Percentiles rank a stretch among this genome's conserved stretches.
Evolutionary conservation across 2,329 filamentous ascomycete species (phyloP).

Genomic region (Thyridium curvatum): DNA sequence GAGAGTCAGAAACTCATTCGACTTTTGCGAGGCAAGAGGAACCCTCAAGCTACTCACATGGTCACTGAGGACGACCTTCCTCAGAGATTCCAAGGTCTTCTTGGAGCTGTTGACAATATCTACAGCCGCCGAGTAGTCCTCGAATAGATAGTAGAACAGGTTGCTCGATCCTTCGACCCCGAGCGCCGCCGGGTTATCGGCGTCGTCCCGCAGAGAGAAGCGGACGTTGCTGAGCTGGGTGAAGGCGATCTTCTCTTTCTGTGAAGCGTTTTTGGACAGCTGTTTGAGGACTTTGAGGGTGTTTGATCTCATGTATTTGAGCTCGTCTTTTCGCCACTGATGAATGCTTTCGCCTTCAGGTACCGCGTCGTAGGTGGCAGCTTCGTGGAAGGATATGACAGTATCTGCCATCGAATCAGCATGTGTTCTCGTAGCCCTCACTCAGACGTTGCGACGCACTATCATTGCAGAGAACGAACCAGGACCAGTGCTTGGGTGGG

Average conservation of each 20-base stretch:
- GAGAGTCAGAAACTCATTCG: too few relatives aligned
- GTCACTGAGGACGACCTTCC: too few relatives aligned
- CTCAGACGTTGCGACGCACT: slow-evolving; percentile 26
- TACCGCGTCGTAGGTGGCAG: slow-evolving; percentile 26
- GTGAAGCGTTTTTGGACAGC: slow-evolving; percentile 17
- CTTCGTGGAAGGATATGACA: slow-evolving; percentile 64
- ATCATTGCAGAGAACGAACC: slow-evolving; percentile 64
- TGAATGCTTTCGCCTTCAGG: slow-evolving; percentile 13
- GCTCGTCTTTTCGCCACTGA: slow-evolving; percentile 18
- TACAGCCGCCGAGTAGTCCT: slow-evolving; percentile 57
- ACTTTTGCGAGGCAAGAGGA: too few relatives aligned
- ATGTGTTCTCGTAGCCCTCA: slow-evolving; percentile 4
- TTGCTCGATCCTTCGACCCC: slow-evolving; percentile 48
- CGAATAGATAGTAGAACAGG: slow-evolving; percentile 61
- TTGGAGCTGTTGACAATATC: slow-evolving; percentile 42
- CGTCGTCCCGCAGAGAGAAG: slow-evolving; percentile 13
- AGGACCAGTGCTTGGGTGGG: slow-evolving; percentile 54
- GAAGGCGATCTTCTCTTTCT: slow-evolving; percentile 26
- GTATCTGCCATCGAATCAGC: slow-evolving; percentile 40
- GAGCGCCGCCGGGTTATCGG: background rate
- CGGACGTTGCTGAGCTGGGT: slow-evolving; percentile 35
- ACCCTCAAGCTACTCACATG: background rate
- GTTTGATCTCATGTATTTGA: slow-evolving; percentile 28
- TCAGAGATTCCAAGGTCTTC: slow-evolving; percentile 33
- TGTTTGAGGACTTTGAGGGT: slow-evolving; percentile 30